Conservation (phyloP, 1,284 basidiomycete genomes). For the Austroboletus novae-zelandiae region DNA sequence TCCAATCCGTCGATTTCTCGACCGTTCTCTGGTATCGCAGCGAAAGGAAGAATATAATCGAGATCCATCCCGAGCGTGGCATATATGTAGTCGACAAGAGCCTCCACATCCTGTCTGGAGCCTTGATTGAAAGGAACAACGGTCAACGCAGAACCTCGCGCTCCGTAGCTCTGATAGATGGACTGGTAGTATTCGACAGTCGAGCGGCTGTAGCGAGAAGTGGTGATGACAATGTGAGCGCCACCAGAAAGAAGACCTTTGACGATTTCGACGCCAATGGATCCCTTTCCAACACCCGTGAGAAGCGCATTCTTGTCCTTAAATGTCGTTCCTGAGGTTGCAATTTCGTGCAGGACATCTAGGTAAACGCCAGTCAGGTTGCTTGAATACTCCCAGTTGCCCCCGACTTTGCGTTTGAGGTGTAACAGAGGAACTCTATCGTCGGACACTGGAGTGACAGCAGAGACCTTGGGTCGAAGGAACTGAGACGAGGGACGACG, state of each 20-base stretch:
- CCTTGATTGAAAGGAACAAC: conserved; percentile 99
- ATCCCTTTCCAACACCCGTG: conserved; percentile 96
- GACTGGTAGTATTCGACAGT: conserved; percentile 98
- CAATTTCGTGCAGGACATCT: conserved; percentile 96
- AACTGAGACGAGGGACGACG: conserved; percentile 93
- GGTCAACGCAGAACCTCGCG: conserved; percentile 91
- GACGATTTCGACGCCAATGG: conserved; percentile 96
- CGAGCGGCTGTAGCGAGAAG: conserved; percentile 90
- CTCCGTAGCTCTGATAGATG: conserved; percentile 95
- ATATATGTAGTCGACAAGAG: conserved; percentile 98
- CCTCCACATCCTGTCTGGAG: conserved; percentile 97
- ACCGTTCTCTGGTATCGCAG: conserved; percentile 97
- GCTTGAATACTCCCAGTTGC: conserved; percentile 94
- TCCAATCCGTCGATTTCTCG: conserved; percentile 97
- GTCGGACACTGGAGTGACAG: conserved; percentile 76
- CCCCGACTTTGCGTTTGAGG: conserved; percentile 96
- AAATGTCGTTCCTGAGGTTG: conserved; percentile 96
- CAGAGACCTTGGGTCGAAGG: conserved; percentile 83
- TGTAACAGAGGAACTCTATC: conserved; percentile 95
- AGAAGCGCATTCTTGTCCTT: conserved; percentile 98
- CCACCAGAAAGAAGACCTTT: conserved; percentile 96
- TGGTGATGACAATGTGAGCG: conserved; percentile 95
- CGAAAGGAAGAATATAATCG: conserved; percentile 98
- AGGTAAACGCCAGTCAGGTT: conserved; percentile 96
- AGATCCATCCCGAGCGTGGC: conserved; percentile 91